Conservation (phyloP, 441 rosid species). For the Erysimum cheiri region DNA sequence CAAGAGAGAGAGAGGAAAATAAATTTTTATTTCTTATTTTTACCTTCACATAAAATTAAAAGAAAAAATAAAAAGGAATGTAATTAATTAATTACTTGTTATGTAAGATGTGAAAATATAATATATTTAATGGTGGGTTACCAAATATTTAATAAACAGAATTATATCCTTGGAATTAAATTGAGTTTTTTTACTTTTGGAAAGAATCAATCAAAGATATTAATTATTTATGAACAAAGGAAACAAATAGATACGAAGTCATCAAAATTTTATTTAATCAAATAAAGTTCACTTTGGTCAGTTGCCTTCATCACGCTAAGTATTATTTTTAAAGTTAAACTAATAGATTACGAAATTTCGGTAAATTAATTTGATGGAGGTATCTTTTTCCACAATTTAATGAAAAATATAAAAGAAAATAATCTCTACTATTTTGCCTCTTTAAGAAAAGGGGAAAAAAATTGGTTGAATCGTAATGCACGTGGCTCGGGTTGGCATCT, state of each 20-base stretch:
- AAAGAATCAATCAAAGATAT: neutral
- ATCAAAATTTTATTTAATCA: neutral
- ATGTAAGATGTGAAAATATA: conserved; percentile 26
- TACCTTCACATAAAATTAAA: conserved; percentile 48
- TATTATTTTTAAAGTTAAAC: conserved; percentile 6
- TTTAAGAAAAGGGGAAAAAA: neutral
- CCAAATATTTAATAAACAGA: neutral
- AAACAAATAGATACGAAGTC: neutral
- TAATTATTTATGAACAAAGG: neutral
- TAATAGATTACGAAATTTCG: neutral
- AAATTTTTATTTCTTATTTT: conserved; percentile 39
- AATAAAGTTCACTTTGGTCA: conserved; percentile 23
- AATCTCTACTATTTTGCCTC: conserved; percentile 3
- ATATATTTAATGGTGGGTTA: conserved; percentile 10
- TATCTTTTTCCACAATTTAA: neutral
- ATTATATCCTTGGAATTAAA: neutral
- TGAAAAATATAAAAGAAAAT: neutral
- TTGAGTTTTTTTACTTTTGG: neutral
- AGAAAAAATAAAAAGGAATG: conserved; percentile 16
- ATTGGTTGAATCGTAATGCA: conserved; percentile 24
- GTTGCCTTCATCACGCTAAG: conserved; percentile 33
- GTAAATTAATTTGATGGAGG: conserved; percentile 14
- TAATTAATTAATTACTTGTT: conserved; percentile 32
- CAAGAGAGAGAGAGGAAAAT: conserved; percentile 8
- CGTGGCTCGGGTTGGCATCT: conserved; percentile 42